Conservation (phyloP, 2,329 filamentous ascomycete species). For the Lasiodiplodia theobromae region DNA sequence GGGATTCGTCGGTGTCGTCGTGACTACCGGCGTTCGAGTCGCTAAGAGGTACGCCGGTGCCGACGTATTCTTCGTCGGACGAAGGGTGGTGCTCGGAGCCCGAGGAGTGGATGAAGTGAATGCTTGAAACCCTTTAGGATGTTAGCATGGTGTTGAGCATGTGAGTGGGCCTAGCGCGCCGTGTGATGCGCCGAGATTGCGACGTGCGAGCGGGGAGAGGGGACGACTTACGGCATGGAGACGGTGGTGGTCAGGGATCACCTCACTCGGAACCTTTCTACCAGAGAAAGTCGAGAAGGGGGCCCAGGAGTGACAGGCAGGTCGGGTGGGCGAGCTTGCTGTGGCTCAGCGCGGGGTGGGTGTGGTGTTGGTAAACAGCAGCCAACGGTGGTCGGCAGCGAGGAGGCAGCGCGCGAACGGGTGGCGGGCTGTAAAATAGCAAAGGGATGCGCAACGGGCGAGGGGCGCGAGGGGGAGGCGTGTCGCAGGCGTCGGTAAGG, state of each 20-base stretch:
- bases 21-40: conserved; percentile 37
- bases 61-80: conserved; percentile 43
- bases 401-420: conserved; percentile 1
- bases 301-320: conserved; percentile 34
- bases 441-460: conserved; percentile 10
- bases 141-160: conserved; percentile 28
- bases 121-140: conserved; percentile 43
- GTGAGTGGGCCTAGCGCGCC: conserved; percentile 35
- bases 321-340: conserved; percentile 5
- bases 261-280: conserved; percentile 47
- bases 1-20: conserved; percentile 40
- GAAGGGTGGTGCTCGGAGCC: conserved; percentile 42
- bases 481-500: conserved; percentile 30
- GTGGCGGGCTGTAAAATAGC: conserved; percentile 9
- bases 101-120: conserved; percentile 48
- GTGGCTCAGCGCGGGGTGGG: conserved; percentile 24
- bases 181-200: conserved; percentile 40
- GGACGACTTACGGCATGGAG: conserved; percentile 52
- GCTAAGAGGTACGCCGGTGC: conserved; percentile 35
- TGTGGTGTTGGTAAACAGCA: conserved; percentile 28
- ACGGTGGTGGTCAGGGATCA: conserved; percentile 38
- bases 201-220: conserved; percentile 43
- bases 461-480: background rate
- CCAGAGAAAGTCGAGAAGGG: conserved; percentile 49
- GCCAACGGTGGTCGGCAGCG: background rate